Percentiles rank a stretch among this genome's conserved stretches.
phyloP scores from a whole-genome alignment of 2,329 filamentous ascomycete species.

The Exutisphaerella laricina region DNA sequence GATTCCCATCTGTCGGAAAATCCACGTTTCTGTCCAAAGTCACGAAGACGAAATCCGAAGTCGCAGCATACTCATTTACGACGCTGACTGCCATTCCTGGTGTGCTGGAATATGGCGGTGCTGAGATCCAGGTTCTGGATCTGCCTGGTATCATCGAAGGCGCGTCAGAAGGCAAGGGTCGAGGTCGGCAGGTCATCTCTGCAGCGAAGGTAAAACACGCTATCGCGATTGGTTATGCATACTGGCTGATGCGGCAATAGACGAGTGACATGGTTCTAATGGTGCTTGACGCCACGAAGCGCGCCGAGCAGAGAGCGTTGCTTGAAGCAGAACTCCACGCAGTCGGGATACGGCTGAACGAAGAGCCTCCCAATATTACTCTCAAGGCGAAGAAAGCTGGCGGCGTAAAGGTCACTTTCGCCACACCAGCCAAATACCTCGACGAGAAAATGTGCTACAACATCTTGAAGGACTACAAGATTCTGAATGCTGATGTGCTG shows the following conservation, averaged over 20 bases:
- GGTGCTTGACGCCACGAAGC: conserved; percentile 94
- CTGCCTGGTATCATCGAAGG: conserved; percentile 97
- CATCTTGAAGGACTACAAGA: conserved; percentile 97
- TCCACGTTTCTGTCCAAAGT: conserved; percentile 99
- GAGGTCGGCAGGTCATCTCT: conserved; percentile 93
- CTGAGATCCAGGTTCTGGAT: conserved; percentile 97
- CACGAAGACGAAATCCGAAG: conserved; percentile 94
- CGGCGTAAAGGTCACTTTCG: conserved; percentile 98
- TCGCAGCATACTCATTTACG: conserved; percentile 95
- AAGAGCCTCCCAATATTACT: conserved; percentile 96
- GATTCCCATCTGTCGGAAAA: conserved; percentile 98
- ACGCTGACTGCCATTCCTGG: conserved; percentile 96
- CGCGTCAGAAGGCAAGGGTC: conserved; percentile 88
- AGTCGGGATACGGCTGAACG: conserved; percentile 88
- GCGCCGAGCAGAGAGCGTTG: conserved; percentile 82
- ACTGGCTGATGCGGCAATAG: conserved; percentile 32
- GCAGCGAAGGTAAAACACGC: conserved; percentile 65
- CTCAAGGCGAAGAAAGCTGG: conserved; percentile 93
- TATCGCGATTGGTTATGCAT: not conserved
- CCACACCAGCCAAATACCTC: conserved; percentile 76
- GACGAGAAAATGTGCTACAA: conserved; percentile 99
- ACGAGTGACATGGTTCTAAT: conserved; percentile 96
- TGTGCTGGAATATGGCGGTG: conserved; percentile 94
- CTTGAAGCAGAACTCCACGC: conserved; percentile 91
- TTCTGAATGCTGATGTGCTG: conserved; percentile 94